Evolutionary conservation across 1,284 basidiomycete genomes (phyloP), one percentile per base, ranked within the genome.

Genomic region (Cutaneotrichosporon mucoides): DNA sequence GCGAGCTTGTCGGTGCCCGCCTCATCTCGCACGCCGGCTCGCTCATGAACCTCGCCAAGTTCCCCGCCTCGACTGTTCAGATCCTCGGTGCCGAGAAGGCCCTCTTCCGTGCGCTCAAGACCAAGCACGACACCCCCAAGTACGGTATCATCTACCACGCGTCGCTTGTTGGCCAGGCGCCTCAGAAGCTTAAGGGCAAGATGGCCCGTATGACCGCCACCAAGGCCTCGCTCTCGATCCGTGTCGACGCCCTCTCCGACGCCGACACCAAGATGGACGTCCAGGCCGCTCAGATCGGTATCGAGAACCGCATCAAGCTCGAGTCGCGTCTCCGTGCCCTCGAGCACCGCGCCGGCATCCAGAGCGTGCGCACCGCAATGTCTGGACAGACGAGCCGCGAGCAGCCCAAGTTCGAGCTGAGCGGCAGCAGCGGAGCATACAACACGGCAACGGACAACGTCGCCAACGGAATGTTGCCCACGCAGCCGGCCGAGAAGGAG

Each of bases 181-280:
- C 95, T 52, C 92, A 93, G 67, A 97, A 97, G 82, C 85, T 97
- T 66, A 99, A 99, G 84, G 96, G 95, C 72, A 99, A 99, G 87
- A 98, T 99, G 95, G 96, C 96, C 11, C 89, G 96, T 69, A 99
- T 99, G 95, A 92, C 98, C 36, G 93, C 95, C 42, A 98, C 95
- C 62, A 97, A 97, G 82, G 88, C 95, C 4, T 90, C 95, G 1
- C 85, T 99, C 9, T 96, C 94, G 4, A 92, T 95, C 71, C 92
- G 95, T 77, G 89, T 98, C 46, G 95, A 99, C 70, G 95, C 95
- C 6, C 86, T 99, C 46, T 89, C 94, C 34, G 94, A 97, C 66
- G 83, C 87, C 33, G 92, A 97, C 63, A 89, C 86, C 72, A 96
- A 97, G 79, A 90, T 91, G 1, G 89, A 89, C 61, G 81, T 86